A percentile compares a stretch with the other conserved stretches of the same genome.
These are phyloP conservation scores for Pseudomonodictys pantanalensis DNA, from an alignment of 495 filamentous ascomycete species.

Conservation along the genomic window DNA sequence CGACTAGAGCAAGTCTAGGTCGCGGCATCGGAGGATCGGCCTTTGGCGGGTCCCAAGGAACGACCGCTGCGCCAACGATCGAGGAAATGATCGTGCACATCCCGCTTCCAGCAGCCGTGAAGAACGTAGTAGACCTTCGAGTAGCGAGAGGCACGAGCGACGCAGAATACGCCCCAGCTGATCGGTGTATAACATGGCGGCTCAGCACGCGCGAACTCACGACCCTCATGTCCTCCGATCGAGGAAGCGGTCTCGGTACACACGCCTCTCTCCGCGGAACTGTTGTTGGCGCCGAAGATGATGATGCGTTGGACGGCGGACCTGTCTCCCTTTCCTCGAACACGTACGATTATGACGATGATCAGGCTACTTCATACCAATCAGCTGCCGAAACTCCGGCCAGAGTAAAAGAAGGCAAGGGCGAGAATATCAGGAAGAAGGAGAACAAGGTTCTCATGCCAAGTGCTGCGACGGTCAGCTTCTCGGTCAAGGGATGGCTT, in stretches of 20 bases:
- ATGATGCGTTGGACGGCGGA: conserved; percentile 46
- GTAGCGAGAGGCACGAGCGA: conserved; percentile 84
- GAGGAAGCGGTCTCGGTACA: conserved; percentile 51
- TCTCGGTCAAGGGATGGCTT: conserved; percentile 91
- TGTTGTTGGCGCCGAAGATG: conserved; percentile 64
- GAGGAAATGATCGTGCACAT: conserved; percentile 80
- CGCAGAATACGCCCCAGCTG: conserved; percentile 71
- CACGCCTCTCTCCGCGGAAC: conserved; percentile 77
- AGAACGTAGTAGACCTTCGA: conserved; percentile 82
- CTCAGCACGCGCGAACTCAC: conserved; percentile 68
- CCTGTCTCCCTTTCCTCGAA: conserved; percentile 1
- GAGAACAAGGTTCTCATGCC: conserved; percentile 87
- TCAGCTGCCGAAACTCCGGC: conserved; percentile 45
- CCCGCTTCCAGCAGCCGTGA: conserved; percentile 74
- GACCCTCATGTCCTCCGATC: conserved; percentile 35
- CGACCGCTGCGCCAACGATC: conserved; percentile 60
- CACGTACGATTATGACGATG: conserved; percentile 51
- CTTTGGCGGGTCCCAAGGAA: conserved; percentile 39
- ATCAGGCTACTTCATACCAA: conserved; percentile 34
- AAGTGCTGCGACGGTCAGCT: conserved; percentile 78
- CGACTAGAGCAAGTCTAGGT: conserved; percentile 1
- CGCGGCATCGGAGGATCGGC: conserved; percentile 5
- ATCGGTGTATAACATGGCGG: conserved; percentile 74
- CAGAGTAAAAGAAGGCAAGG: conserved; percentile 37
- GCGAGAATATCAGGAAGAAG: conserved; percentile 44